A percentile compares a stretch with the other conserved stretches of the same genome.
phyloP scores from a whole-genome alignment of 352 stramenopile species.

The Globisporangium rhizosaccharum region DNA sequence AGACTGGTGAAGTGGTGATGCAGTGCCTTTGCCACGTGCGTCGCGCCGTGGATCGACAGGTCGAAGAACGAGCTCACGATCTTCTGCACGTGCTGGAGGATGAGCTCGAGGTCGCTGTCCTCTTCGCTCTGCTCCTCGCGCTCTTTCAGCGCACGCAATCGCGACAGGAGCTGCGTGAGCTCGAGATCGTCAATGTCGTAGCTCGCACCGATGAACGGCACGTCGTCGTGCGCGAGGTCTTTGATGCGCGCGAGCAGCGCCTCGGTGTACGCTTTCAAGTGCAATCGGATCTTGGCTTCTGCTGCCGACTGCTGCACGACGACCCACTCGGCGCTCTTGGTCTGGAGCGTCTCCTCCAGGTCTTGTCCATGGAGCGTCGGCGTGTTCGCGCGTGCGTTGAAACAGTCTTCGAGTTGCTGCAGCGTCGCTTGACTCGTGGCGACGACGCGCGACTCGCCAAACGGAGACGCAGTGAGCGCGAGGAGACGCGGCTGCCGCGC shows the following conservation, averaged over 20 bases:
- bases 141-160: constrained; percentile 23
- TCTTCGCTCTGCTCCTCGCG: constrained; percentile 3
- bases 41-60: constrained; percentile 42
- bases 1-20: constrained; percentile 29
- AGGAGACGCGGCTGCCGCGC: constrained; percentile 42
- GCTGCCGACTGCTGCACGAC: constrained; percentile 30
- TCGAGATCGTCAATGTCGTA: constrained; percentile 51
- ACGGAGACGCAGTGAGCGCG: constrained; percentile 66
- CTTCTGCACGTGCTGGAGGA: constrained; percentile 38
- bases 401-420: constrained; percentile 34
- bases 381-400: constrained; percentile 51
- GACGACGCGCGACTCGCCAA: constrained; percentile 46
- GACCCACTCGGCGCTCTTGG: constrained; percentile 59
- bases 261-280: constrained; percentile 41
- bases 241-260: constrained; percentile 29
- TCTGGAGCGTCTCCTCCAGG: constrained; percentile 36
- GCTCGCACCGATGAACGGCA: constrained; percentile 35
- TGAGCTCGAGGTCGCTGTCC: constrained; percentile 31
- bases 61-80: constrained; percentile 47
- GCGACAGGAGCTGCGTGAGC: constrained; percentile 44
- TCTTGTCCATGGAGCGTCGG: constrained; percentile 50
- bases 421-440: constrained; percentile 28
- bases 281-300: constrained; percentile 31
- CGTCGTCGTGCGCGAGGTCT: constrained; percentile 22
- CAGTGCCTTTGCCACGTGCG: constrained; percentile 28